Evolutionary conservation across 2,329 filamentous ascomycete species (phyloP), one percentile per base, ranked within the genome.

Genomic region (Elsinoe necatrix): DNA sequence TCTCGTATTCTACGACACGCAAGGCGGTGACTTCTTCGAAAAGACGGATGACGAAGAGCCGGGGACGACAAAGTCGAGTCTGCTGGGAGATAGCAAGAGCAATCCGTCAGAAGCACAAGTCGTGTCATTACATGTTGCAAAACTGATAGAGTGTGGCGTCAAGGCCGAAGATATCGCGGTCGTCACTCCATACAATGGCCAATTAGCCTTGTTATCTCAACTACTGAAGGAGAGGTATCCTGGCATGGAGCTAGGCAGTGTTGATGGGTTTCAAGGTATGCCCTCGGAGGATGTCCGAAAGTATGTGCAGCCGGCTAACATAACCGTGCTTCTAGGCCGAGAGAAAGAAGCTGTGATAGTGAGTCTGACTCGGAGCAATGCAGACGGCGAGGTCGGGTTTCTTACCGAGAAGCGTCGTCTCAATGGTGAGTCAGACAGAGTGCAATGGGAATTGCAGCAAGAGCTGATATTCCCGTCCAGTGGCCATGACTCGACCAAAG

Each of bases 341-440:
- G 93, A 98, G 72, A 98, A 98, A 72, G 93, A 98, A 71, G 93
- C 89, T 1, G 85, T 98, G 14, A 80, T 98, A 37, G 85, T 98
- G 54, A 95, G 86, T 70, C 79, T 97, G n/a, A 93, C 98, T 57
- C 80, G 93, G 62, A 96, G 91, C 71, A 98, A 98, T 68, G 63
- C 82, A 4, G 82, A 90, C 50, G 83, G 85, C 52, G 90, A 97
- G 69, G 91, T 97, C 12, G 93, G 93, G 8, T 98, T 98, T 67
- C 74, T 98, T 35, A 89, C 83, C 12, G 93, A 98, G 73, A 95
- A 91, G 77, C 81, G 93, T 61, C 80, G 93, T 60, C 74, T 98
- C 62, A 98, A 98, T 69, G 92, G 89, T 95, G 77, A 72, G 82
- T 73, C 54, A 18, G 12, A n/a, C 12, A 35, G 29, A 12, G 20